Conservation (phyloP, 2,329 filamentous ascomycete genomes). For the Trichoderma citrinoviride region DNA sequence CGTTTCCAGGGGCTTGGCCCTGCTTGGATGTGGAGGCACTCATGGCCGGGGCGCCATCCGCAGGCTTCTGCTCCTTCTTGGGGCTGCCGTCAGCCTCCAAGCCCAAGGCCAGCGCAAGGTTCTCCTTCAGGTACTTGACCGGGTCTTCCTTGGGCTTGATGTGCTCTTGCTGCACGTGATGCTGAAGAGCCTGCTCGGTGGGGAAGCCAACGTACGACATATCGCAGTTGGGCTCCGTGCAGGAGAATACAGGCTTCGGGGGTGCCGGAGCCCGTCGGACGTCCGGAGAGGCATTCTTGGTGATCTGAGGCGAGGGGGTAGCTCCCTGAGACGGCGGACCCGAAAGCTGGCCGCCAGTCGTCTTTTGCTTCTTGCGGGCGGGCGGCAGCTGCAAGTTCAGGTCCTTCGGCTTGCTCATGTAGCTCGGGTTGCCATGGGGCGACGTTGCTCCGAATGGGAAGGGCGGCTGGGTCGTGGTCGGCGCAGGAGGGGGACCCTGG, state of each 20-base stretch:
- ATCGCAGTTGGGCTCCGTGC: slow-evolving; percentile 56
- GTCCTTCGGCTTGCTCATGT: slow-evolving; percentile 51
- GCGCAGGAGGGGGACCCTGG: slow-evolving; percentile 51
- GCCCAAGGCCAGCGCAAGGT: slow-evolving; percentile 48
- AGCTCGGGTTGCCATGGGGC: slow-evolving; percentile 58
- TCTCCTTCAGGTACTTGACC: slow-evolving; percentile 51
- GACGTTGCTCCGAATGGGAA: slow-evolving; percentile 56
- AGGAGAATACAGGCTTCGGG: slow-evolving; percentile 46
- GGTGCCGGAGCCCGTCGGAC: slow-evolving; percentile 36
- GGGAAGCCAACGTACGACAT: slow-evolving; percentile 48
- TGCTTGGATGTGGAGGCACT: slow-evolving; percentile 45
- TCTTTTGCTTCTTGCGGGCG: slow-evolving; percentile 57
- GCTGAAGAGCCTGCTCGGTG: slow-evolving; percentile 52
- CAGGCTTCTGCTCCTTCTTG: slow-evolving; percentile 37
- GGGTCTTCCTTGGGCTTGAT: slow-evolving; percentile 55
- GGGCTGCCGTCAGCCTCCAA: slow-evolving; percentile 50
- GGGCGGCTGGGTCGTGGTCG: slow-evolving; percentile 56
- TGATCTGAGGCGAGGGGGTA: slow-evolving; percentile 48
- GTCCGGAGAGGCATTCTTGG: slow-evolving; percentile 49
- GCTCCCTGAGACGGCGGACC: slow-evolving; percentile 41
- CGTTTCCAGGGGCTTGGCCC: slow-evolving; percentile 46
- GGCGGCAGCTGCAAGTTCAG: slow-evolving; percentile 57
- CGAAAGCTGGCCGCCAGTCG: slow-evolving; percentile 37
- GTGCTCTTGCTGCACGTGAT: slow-evolving; percentile 60
- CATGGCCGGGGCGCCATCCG: slow-evolving; percentile 39